Evolutionary conservation across 805 yeast species (phyloP).

Genomic region (Candida silvicultrix): DNA sequence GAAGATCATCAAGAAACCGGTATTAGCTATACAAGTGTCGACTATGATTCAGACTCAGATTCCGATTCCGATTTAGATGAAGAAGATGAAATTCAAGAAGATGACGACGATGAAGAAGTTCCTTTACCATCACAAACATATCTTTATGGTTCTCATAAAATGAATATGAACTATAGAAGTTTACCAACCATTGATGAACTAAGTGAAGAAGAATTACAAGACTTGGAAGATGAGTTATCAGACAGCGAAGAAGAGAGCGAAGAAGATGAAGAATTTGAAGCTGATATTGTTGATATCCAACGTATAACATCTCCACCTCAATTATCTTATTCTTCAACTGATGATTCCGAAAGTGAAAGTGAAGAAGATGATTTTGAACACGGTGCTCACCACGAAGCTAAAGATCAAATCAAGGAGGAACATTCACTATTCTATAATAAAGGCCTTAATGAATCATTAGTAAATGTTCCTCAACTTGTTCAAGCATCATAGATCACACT

Average conservation of each 20-base stretch:
- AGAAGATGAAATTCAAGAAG: constrained; percentile 9
- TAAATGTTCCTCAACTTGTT: not conserved
- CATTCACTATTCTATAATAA: not conserved
- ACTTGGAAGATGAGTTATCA: constrained; percentile 7
- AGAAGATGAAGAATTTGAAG: constrained; percentile 9
- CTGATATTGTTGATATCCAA: constrained; percentile 14
- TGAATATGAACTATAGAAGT: constrained; percentile 10
- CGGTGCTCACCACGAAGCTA: not conserved
- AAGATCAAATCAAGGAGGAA: not conserved
- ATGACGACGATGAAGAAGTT: not conserved
- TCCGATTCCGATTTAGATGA: constrained; percentile 5
- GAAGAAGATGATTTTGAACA: constrained; percentile 3
- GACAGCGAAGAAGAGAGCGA: not conserved
- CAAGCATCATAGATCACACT: not conserved
- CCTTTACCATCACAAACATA: not conserved
- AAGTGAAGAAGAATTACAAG: constrained; percentile 14
- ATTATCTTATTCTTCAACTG: constrained; percentile 11
- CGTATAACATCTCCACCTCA: constrained; percentile 8
- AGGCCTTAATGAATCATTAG: not conserved
- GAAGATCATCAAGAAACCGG: not conserved
- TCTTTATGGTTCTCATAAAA: not conserved
- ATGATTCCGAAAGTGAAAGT: constrained; percentile 6
- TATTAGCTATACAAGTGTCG: constrained; percentile 1
- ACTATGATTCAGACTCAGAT: constrained; percentile 1
- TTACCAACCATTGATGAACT: constrained; percentile 20